These are phyloP conservation scores for Gnetum montanum DNA, from an alignment of 75 land plant species.

Conservation along the genomic window DNA sequence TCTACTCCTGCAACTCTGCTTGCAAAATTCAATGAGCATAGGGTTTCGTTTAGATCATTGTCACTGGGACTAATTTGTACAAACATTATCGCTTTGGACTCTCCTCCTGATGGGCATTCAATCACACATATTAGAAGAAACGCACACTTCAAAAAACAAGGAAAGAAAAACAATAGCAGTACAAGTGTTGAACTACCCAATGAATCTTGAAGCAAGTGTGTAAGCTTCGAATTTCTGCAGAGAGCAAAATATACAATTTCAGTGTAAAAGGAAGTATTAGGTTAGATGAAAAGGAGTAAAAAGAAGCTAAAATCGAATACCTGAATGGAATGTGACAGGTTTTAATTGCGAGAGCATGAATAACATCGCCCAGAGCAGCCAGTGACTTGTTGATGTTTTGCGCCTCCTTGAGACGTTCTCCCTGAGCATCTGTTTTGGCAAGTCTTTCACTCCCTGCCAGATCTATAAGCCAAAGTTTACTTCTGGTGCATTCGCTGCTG, in stretches of 20 bases:
- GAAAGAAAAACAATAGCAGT: not conserved
- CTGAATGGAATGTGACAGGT: slow-evolving; percentile 96
- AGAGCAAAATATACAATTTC: not conserved
- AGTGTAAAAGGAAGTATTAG: not conserved
- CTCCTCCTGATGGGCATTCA: slow-evolving; percentile 83
- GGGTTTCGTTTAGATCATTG: slow-evolving; percentile 70
- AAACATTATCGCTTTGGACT: slow-evolving; percentile 97
- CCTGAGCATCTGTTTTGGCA: slow-evolving; percentile 90
- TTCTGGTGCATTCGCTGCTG: slow-evolving; percentile 82
- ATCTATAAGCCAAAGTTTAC: slow-evolving; percentile 96
- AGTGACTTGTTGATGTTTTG: slow-evolving; percentile 92
- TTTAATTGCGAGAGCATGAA: slow-evolving; percentile 82
- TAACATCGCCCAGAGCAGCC: slow-evolving; percentile 95
- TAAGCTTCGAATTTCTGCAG: slow-evolving; percentile 92
- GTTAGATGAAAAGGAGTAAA: not conserved
- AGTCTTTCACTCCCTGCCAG: slow-evolving; percentile 97
- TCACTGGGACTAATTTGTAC: slow-evolving; percentile 96
- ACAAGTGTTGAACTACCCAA: slow-evolving; percentile 43
- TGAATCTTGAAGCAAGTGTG: slow-evolving; percentile 97
- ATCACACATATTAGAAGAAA: too few relatives aligned
- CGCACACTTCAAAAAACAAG: not conserved
- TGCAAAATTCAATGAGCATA: slow-evolving; percentile 95
- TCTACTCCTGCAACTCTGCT: slow-evolving; percentile 95
- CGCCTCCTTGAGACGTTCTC: slow-evolving; percentile 90
- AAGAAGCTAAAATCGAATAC: too few relatives aligned